Evolutionary conservation across 176 grass and related monocot genomes (phyloP), one percentile per base, ranked within the genome.

Genomic region (Eleusine indica): DNA sequence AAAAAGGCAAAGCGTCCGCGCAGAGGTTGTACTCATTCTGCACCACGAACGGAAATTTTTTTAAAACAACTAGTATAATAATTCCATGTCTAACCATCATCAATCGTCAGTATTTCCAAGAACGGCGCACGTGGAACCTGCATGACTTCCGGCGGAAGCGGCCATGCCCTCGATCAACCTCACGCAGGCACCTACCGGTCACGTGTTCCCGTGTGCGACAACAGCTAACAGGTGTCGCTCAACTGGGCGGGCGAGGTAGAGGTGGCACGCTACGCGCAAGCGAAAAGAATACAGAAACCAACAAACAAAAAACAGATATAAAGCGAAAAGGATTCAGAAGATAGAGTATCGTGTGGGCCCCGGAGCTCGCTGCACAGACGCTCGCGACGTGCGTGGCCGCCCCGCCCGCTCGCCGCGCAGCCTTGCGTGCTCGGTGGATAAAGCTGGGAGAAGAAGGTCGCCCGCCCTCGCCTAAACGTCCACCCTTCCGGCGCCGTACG

Each of bases 401-500:
- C 16, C 4, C 44, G 49, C 16, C 78, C 78, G 21, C 32, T 11
- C n/a, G 79, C 15, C 21, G 15, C n/a, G 66, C 66, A 51, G 58
- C 66, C 79, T 82, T 82, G 67, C 79, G 67, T 71, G 67, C 67
- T 46, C 52, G 67, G 37, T 21, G 67, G 51, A 60, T 46, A 82
- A 82, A 61, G 52, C n/a, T 3, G n/a, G 25, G 8, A 3, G n/a
- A 28, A 22, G n/a, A 62, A 62, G n/a, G 18, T 15, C 58, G 2
- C 25, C 42, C 37, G 16, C 10, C 11, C 21, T 62, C 2, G 32
- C 32, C 32, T 35, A 35, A n/a, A 37, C 12, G 74, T 44, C 74
- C 56, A 68, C 30, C 63, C 29, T 49, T 19, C 41, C 22, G 76
- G 60, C 16, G 76, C 75, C 22, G 58, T 47, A 78, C 58, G 57